phyloP scores from a whole-genome alignment of 805 yeast genomes.

The Saccharomycopsis oosterbeekiorum region DNA sequence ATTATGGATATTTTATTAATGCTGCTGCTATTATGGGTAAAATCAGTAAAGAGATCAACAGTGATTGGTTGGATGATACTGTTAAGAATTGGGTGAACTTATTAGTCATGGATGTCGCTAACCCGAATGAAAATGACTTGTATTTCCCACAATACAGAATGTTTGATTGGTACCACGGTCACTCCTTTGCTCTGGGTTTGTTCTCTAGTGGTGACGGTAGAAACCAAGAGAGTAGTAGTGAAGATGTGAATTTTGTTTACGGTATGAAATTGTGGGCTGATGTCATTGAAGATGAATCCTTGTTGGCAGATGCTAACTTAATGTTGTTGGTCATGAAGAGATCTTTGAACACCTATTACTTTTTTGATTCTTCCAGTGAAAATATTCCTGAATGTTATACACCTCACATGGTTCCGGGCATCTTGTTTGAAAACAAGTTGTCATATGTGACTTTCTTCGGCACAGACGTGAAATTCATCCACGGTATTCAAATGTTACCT shows the following conservation, averaged over 20 bases:
- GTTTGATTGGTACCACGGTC: slow-evolving; percentile 68
- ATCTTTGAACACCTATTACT: slow-evolving; percentile 46
- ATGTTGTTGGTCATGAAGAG: slow-evolving; percentile 46
- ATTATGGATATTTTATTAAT: slow-evolving; percentile 74
- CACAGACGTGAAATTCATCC: slow-evolving; percentile 47
- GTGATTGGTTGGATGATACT: slow-evolving; percentile 38
- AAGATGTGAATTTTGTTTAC: slow-evolving; percentile 59
- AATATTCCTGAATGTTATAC: slow-evolving; percentile 42
- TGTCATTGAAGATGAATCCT: slow-evolving; percentile 42
- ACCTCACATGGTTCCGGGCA: slow-evolving; percentile 57
- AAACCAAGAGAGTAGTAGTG: slow-evolving; percentile 64
- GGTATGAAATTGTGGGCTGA: slow-evolving; percentile 62
- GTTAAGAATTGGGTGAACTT: slow-evolving; percentile 50
- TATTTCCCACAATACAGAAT: slow-evolving; percentile 56
- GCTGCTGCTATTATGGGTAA: slow-evolving; percentile 75
- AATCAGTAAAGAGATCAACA: slow-evolving; percentile 37
- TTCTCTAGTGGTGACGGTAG: slow-evolving; percentile 55
- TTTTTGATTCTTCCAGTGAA: slow-evolving; percentile 47
- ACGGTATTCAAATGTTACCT: slow-evolving; percentile 75
- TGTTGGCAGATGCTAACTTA: slow-evolving; percentile 46
- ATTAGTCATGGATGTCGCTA: slow-evolving; percentile 58
- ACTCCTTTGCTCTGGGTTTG: slow-evolving; percentile 66
- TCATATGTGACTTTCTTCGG: slow-evolving; percentile 71
- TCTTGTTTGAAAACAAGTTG: slow-evolving; percentile 59
- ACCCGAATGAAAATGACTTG: slow-evolving; percentile 42